These are phyloP conservation scores for Russula emetica DNA, from an alignment of 768 basidiomycete species.

Conservation along the genomic window DNA sequence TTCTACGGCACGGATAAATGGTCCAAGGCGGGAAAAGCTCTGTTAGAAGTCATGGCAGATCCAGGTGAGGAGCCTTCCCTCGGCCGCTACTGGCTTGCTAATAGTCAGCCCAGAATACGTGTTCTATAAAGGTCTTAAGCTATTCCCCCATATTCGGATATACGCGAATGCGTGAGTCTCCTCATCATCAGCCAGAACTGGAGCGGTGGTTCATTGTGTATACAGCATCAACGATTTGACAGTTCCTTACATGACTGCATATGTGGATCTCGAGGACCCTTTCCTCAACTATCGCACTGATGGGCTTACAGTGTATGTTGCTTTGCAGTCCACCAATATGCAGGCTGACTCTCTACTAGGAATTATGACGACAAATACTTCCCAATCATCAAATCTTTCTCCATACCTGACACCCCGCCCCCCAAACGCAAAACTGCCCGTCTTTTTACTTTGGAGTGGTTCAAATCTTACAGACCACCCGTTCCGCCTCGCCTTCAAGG, in stretches of 20 bases:
- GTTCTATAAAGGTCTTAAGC: conserved; percentile 67
- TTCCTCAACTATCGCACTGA: conserved; percentile 53
- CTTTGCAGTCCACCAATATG: neutral
- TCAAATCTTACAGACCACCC: conserved; percentile 20
- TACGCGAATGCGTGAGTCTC: conserved; percentile 73
- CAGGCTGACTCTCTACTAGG: neutral
- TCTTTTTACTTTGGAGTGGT: conserved; percentile 9
- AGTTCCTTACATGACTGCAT: conserved; percentile 78
- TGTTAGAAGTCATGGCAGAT: conserved; percentile 78
- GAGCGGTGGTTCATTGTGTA: conserved; percentile 2
- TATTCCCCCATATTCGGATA: conserved; percentile 65
- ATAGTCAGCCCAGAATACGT: conserved; percentile 47
- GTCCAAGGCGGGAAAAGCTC: conserved; percentile 58
- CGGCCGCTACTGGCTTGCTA: neutral
- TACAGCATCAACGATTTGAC: conserved; percentile 66
- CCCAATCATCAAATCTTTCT: conserved; percentile 26
- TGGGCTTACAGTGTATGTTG: conserved; percentile 58
- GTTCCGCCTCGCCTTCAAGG: conserved; percentile 14
- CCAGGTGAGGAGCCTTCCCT: conserved; percentile 43
- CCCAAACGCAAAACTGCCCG: conserved; percentile 10
- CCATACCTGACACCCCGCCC: conserved; percentile 14
- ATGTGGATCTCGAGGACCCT: conserved; percentile 63
- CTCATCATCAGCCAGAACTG: neutral
- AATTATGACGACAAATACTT: conserved; percentile 23
- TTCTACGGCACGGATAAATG: conserved; percentile 59